Percentiles rank a stretch among this genome's conserved stretches.
Conservation (phyloP, 768 basidiomycete species). For the Calocybe indica region DNA sequence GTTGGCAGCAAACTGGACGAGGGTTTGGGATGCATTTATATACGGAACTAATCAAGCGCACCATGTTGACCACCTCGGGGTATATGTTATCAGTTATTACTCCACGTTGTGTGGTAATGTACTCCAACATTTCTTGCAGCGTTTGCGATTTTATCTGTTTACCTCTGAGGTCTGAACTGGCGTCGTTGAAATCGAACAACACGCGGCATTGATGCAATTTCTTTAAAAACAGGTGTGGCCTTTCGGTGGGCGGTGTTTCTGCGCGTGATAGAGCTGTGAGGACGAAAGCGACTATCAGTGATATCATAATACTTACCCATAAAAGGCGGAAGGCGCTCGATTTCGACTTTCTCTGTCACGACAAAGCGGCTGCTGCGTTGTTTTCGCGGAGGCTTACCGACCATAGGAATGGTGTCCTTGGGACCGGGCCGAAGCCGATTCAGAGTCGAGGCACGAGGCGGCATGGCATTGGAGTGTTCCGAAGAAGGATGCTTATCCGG, state of each 20-base stretch:
- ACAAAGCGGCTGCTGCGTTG: constrained; percentile 97
- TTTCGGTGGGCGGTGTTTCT: constrained; percentile 89
- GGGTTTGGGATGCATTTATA: constrained; percentile 5
- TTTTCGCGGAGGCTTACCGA: constrained; percentile 94
- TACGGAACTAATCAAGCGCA: constrained; percentile 29
- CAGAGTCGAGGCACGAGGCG: constrained; percentile 63
- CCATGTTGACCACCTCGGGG: constrained; percentile 99
- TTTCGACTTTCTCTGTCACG: constrained; percentile 92
- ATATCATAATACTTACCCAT: constrained; percentile 47
- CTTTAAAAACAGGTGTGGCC: constrained; percentile 85
- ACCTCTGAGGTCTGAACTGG: constrained; percentile 89
- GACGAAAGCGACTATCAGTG: background rate
- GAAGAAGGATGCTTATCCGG: constrained; percentile 27
- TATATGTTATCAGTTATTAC: constrained; percentile 97
- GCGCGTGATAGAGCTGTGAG: constrained; percentile 11
- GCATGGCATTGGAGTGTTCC: constrained; percentile 46
- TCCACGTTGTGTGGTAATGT: constrained; percentile 93
- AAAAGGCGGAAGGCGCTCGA: constrained; percentile 91
- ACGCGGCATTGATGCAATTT: constrained; percentile 96
- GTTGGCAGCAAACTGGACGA: constrained; percentile 85
- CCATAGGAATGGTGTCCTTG: constrained; percentile 95
- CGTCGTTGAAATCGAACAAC: constrained; percentile 98
- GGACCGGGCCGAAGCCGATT: constrained; percentile 76
- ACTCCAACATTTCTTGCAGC: constrained; percentile 97
- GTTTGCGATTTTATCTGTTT: constrained; percentile 99